These are phyloP conservation scores for Kazachstania sp. DNA, from an alignment of 1,139 yeast genomes.

Conservation along the genomic window DNA sequence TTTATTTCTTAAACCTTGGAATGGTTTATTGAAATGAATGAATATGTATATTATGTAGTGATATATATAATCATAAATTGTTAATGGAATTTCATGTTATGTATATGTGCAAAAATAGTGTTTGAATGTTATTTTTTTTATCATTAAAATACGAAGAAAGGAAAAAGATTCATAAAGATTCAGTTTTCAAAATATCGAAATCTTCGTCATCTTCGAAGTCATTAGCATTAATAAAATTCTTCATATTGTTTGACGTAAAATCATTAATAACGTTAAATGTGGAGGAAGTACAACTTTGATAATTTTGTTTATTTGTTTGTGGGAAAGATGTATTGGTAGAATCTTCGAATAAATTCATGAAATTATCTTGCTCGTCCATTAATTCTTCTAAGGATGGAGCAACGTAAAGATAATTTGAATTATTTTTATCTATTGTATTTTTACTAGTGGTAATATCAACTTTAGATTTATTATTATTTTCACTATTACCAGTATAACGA, in stretches of 20 bases:
- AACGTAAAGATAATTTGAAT: slow-evolving; percentile 15
- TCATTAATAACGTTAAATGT: slow-evolving; percentile 2
- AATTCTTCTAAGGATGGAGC: slow-evolving; percentile 30
- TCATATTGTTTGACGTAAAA: neutral
- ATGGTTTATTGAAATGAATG: neutral
- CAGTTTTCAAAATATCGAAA: slow-evolving; percentile 4
- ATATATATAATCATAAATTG: neutral
- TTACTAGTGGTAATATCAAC: slow-evolving; percentile 1
- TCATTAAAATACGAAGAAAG: neutral
- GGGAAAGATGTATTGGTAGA: neutral
- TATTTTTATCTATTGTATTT: neutral
- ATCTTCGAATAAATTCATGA: slow-evolving; percentile 5
- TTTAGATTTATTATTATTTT: slow-evolving; percentile 1
- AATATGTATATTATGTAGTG: neutral
- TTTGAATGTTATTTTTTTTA: neutral
- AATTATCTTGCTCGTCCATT: slow-evolving; percentile 27
- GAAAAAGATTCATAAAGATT: neutral
- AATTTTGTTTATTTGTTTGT: neutral
- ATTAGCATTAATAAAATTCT: slow-evolving; percentile 1
- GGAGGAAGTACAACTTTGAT: neutral
- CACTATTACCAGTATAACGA: slow-evolving; percentile 7
- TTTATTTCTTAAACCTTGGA: neutral
- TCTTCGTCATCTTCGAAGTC: slow-evolving; percentile 4
- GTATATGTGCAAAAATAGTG: neutral
- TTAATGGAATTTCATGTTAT: neutral